Evolutionary conservation across 2,329 filamentous ascomycete species (phyloP).

Genomic region (Trichoderma koningiopsis): DNA sequence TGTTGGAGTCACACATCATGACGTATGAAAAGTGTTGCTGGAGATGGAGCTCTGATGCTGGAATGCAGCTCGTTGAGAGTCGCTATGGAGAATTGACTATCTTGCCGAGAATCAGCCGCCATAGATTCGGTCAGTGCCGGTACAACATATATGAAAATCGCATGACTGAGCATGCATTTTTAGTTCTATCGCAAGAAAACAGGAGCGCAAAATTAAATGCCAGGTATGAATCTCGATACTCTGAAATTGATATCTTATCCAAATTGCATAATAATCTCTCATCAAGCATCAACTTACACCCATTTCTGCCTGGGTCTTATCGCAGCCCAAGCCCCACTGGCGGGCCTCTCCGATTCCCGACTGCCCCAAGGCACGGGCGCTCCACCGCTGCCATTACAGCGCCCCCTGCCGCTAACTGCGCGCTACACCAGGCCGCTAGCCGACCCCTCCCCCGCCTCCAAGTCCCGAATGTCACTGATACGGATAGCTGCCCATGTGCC

Average conservation of each 20-base stretch:
- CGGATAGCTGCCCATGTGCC: neutral
- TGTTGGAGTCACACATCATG: neutral
- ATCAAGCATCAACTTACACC: neutral
- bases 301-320: neutral
- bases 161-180: neutral
- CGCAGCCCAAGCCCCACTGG: neutral
- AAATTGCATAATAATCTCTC: neutral
- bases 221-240: neutral
- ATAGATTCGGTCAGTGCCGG: neutral
- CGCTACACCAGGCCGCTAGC: neutral
- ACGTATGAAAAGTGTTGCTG: neutral
- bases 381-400: constrained; percentile 1
- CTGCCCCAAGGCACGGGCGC: neutral
- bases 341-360: constrained; percentile 23
- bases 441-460: constrained; percentile 20
- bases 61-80: neutral
- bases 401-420: neutral
- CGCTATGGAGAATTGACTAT: neutral
- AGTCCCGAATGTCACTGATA: neutral
- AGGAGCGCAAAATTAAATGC: neutral
- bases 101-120: constrained; percentile 18
- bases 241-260: neutral
- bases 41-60: neutral
- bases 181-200: neutral
- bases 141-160: neutral